Evolutionary conservation across 495 filamentous ascomycete species (phyloP).

Genomic region (Echria macrotheca): DNA sequence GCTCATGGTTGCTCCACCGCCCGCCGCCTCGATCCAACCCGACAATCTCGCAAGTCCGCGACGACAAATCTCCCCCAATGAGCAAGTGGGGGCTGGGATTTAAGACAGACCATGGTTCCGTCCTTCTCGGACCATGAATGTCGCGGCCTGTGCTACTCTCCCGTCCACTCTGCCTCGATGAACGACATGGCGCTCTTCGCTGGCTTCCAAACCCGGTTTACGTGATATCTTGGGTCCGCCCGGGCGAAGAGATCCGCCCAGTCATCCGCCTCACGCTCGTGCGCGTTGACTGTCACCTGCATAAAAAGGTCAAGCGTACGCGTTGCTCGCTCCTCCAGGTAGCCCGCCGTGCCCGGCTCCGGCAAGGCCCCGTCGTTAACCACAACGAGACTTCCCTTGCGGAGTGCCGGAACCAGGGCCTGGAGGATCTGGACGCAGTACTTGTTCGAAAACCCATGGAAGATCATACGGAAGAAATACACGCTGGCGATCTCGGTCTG

Average conservation of each 20-base stretch:
- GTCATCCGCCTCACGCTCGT: slow-evolving; percentile 24
- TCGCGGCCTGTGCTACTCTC: too few species aligned
- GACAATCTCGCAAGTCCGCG: too few species aligned
- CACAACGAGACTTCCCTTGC: slow-evolving; percentile 40
- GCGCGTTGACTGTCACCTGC: slow-evolving; percentile 24
- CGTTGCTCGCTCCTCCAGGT: slow-evolving; percentile 19
- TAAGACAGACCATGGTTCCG: too few species aligned
- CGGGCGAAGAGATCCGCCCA: slow-evolving; percentile 21
- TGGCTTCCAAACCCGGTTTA: slow-evolving; percentile 20
- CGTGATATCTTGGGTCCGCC: slow-evolving; percentile 23
- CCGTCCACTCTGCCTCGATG: slow-evolving; percentile 24
- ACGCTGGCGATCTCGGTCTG: slow-evolving; percentile 42
- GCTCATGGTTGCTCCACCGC: not conserved
- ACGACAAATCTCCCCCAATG: not conserved
- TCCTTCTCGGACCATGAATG: too few species aligned
- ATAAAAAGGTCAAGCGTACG: slow-evolving; percentile 26
- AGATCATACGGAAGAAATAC: slow-evolving; percentile 49
- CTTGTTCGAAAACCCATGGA: slow-evolving; percentile 53
- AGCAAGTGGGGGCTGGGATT: too few species aligned
- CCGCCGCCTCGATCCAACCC: not conserved
- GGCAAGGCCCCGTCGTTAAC: slow-evolving; percentile 45
- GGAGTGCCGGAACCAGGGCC: slow-evolving; percentile 46
- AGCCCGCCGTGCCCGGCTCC: slow-evolving; percentile 21
- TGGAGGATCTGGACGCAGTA: slow-evolving; percentile 46
- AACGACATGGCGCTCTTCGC: slow-evolving; percentile 20